A percentile compares a stretch with the other conserved stretches of the same genome.
Conservation (phyloP, 2,329 filamentous ascomycete species). For the Hortaea werneckii region DNA sequence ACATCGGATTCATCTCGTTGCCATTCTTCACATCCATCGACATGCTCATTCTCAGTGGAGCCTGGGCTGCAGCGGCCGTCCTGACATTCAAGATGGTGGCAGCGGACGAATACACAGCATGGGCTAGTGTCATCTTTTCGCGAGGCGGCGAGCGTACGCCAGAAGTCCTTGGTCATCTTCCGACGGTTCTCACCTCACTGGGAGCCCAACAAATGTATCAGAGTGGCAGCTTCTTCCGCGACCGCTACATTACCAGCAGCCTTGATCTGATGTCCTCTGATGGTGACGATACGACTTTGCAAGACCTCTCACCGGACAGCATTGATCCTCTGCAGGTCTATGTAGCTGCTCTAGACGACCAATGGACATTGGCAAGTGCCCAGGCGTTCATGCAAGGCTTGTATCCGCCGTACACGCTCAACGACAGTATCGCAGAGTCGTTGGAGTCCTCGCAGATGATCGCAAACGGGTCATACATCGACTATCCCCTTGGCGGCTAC, state of each 20-base stretch:
- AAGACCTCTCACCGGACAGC: constrained; percentile 35
- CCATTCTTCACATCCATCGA: not conserved
- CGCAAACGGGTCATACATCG: constrained; percentile 37
- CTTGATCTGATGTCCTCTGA: constrained; percentile 6
- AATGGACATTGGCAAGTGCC: constrained; percentile 42
- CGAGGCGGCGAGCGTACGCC: constrained; percentile 48
- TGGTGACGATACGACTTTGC: constrained; percentile 28
- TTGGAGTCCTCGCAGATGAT: constrained; percentile 31
- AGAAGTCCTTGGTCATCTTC: constrained; percentile 22
- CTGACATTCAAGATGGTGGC: constrained; percentile 10
- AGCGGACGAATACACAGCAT: constrained; percentile 26
- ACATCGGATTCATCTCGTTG: too few species aligned
- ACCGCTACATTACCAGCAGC: constrained; percentile 40
- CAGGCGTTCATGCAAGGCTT: constrained; percentile 53
- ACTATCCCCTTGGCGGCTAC: constrained; percentile 45
- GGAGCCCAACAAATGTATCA: constrained; percentile 46
- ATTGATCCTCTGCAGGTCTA: constrained; percentile 38
- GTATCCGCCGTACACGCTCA: constrained; percentile 40
- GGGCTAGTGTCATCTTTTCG: constrained; percentile 44
- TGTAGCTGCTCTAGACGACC: constrained; percentile 38
- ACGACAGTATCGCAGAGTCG: constrained; percentile 17
- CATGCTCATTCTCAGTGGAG: constrained; percentile 13
- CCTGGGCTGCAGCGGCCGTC: constrained; percentile 10
- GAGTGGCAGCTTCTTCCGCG: constrained; percentile 42
- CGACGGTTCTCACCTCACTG: constrained; percentile 38